Base-by-base conservation (phyloP, 306 rosid species). In the Cucurbita maxima region DNA sequence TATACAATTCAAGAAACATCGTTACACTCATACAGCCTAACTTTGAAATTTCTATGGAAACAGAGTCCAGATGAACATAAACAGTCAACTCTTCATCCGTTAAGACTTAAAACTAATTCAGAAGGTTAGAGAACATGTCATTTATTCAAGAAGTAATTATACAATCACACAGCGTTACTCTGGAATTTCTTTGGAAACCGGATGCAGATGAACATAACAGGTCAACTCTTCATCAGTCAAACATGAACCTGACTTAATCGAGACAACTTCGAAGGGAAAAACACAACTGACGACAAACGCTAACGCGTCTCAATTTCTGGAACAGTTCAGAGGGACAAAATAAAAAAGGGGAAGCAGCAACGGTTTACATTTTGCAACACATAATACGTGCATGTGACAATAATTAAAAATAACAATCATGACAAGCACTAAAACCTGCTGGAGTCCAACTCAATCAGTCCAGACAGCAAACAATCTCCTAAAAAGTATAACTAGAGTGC, bases 371-470 rank as follows among this genome's bases (percentile, higher is more conserved):
- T 48, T 47, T 4, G 20, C 58, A 25, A 48, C 74, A 50, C 45
- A 36, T 25, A 34, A 50, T 30, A 48, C 8, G 18, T 48, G 58
- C 30, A 50, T 51, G 30, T 14, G 8, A 47, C 16, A 68, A 12
- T 19, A 70, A 70, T 30, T 22, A 50, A 70, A 50, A 50, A 70
- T 9, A 50, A 30, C 58, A 25, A 50, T 9, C 5, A 16, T 6
- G 15, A 70, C 10, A 70, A 30, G 20, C 45, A 70, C 74, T 50
- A 50, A 50, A 53, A 16, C 58, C 74, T 70, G 57, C 73, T 22
- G 57, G 41, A 50, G 45, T 50, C 58, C 45, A 70, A 34, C 74
- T 70, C 74, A 70, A 70, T 30, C 58, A 70, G 58, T 25, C 58
- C 74, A 25, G 22, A 44, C 73, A 6, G 58, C 73, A 25, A 45